Conservation (phyloP, 306 rosid genomes). For the Vigna radiata region DNA sequence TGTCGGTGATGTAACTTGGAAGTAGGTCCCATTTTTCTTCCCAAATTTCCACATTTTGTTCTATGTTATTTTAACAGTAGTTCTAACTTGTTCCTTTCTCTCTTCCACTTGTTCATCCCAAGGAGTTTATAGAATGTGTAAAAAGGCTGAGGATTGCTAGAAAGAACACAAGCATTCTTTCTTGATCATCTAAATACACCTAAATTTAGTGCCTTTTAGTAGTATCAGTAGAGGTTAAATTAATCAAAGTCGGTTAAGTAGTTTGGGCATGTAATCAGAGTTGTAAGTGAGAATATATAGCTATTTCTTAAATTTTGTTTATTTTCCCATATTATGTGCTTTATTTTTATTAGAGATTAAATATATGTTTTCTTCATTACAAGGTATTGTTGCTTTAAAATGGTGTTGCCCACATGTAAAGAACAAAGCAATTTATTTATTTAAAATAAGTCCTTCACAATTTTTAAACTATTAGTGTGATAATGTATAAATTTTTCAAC, state of each 20-base stretch:
- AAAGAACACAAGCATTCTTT: constrained; percentile 55
- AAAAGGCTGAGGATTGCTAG: constrained; percentile 85
- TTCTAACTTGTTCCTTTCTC: constrained; percentile 25
- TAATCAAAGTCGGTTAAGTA: constrained; percentile 22
- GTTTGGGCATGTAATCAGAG: constrained; percentile 3
- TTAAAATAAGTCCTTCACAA: constrained; percentile 26
- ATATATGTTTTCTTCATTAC: no score
- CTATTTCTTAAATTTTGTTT: no score
- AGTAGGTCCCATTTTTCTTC: constrained; percentile 55
- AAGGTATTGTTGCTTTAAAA: no score
- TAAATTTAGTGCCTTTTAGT: background rate
- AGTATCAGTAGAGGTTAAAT: constrained; percentile 7
- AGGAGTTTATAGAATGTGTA: constrained; percentile 76
- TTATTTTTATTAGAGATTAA: no score
- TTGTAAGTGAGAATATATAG: no score
- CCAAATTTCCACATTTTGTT: constrained; percentile 20
- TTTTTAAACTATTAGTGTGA: no score
- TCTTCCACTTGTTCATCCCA: constrained; percentile 36
- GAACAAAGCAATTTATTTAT: no score
- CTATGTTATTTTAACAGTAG: background rate
- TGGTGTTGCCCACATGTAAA: no score
- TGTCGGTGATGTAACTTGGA: constrained; percentile 90
- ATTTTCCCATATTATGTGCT: no score
- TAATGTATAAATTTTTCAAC: no score
- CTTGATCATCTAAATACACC: constrained; percentile 42